Conservation (phyloP, 139 green algal genomes). For the Dunaliella primolecta region DNA sequence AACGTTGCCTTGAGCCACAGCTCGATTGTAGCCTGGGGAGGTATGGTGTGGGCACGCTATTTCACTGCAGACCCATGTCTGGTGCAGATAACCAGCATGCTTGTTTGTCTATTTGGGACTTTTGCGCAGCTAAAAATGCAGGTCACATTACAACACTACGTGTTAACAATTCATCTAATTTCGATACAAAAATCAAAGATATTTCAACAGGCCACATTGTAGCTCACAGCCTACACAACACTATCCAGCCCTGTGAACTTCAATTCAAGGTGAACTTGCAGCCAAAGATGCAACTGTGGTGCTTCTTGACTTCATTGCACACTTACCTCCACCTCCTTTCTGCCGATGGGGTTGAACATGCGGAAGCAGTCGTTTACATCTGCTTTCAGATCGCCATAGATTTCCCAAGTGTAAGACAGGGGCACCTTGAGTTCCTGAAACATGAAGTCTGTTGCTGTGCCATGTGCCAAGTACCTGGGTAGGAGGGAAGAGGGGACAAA, state of each 20-base stretch:
- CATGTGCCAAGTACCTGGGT: slow-evolving; percentile 87
- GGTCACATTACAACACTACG: too few species aligned
- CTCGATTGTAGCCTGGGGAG: slow-evolving; percentile 20
- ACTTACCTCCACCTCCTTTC: slow-evolving; percentile 20
- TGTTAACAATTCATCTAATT: too few species aligned
- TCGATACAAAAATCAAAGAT: too few species aligned
- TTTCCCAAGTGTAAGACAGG: slow-evolving; percentile 92
- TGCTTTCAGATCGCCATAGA: slow-evolving; percentile 85
- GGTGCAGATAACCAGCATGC: not conserved
- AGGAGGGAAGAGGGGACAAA: not conserved
- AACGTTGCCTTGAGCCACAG: slow-evolving; percentile 65
- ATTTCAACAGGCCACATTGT: too few species aligned
- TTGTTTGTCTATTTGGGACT: too few species aligned
- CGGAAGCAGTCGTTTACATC: slow-evolving; percentile 89
- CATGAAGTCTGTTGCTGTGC: slow-evolving; percentile 96
- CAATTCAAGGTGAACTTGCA: too few species aligned
- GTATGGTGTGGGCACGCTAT: too few species aligned
- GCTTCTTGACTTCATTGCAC: not conserved
- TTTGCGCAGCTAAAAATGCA: too few species aligned
- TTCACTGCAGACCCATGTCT: not conserved
- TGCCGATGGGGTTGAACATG: slow-evolving; percentile 92
- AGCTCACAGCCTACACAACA: too few species aligned
- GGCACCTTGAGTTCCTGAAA: slow-evolving; percentile 69
- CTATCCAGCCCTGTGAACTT: too few species aligned
- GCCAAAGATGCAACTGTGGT: not conserved